Percentiles rank a stretch among this genome's conserved stretches.
phyloP scores from a whole-genome alignment of 2,329 filamentous ascomycete genomes.

The Claviceps africana region DNA sequence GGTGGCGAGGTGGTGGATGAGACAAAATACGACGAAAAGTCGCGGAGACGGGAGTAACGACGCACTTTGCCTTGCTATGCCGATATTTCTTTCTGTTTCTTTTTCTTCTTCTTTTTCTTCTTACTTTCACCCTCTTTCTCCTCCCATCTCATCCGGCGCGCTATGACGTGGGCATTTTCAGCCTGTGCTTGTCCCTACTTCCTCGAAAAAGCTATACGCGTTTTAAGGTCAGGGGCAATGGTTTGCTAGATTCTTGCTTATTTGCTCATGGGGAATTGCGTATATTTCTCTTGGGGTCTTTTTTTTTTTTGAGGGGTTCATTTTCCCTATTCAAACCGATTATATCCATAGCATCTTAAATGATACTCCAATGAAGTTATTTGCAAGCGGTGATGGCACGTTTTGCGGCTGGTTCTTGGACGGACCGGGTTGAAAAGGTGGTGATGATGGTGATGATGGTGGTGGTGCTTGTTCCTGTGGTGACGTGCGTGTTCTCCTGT shows the following conservation, averaged over 20 bases:
- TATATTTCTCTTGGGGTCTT: neutral
- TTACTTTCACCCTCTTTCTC: neutral
- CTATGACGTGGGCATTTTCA: neutral
- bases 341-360: neutral
- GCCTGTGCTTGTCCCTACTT: neutral
- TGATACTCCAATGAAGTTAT: neutral
- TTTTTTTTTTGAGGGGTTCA: neutral
- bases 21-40: slow-evolving; percentile 10
- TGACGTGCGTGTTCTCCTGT: too few relatives aligned
- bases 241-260: neutral
- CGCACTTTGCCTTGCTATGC: neutral
- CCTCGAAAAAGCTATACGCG: neutral
- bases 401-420: too few relatives aligned
- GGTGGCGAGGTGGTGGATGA: slow-evolving; percentile 5
- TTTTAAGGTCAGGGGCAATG: neutral
- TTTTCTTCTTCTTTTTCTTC: neutral
- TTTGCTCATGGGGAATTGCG: neutral
- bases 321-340: neutral
- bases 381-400: neutral
- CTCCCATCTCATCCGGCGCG: neutral
- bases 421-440: too few relatives aligned
- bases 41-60: slow-evolving; percentile 14
- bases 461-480: too few relatives aligned
- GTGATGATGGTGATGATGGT: too few relatives aligned
- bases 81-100: neutral